Conservation (phyloP, 768 basidiomycete species). For the Amyloporia xantha region DNA sequence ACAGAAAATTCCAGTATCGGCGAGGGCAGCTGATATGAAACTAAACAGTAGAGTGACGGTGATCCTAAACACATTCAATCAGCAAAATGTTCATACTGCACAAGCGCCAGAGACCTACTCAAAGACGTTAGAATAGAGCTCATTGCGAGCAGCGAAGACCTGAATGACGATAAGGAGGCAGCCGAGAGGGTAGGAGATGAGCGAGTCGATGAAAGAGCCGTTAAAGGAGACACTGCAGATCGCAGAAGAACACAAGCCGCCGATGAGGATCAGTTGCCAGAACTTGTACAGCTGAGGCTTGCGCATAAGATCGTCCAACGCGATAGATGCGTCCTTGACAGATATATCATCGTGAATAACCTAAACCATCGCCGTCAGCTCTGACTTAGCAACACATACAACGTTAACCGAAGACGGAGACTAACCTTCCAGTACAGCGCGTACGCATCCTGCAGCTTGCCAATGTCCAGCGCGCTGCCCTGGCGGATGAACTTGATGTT, state of each 20-base stretch:
- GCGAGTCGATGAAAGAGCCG: conserved; percentile 72
- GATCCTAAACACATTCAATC: conserved; percentile 40
- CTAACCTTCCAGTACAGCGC: conserved; percentile 67
- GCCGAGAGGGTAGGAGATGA: conserved; percentile 71
- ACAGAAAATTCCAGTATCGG: conserved; percentile 56
- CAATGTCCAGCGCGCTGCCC: conserved; percentile 63
- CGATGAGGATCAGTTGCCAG: conserved; percentile 60
- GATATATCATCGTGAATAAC: conserved; percentile 81
- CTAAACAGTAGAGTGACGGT: conserved; percentile 75
- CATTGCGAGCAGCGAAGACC: conserved; percentile 62
- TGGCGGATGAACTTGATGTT: conserved; percentile 77
- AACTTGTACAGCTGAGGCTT: conserved; percentile 52
- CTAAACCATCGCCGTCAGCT: conserved; percentile 24
- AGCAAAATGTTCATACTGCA: no score
- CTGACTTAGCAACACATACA: no score
- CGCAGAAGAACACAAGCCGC: conserved; percentile 68
- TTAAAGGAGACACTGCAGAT: conserved; percentile 70
- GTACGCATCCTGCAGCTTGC: conserved; percentile 68
- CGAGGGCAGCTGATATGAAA: conserved; percentile 68
- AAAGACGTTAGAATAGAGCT: conserved; percentile 75
- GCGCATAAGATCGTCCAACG: conserved; percentile 71
- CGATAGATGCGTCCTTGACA: conserved; percentile 63
- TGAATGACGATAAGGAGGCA: conserved; percentile 69
- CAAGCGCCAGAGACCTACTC: conserved; percentile 42
- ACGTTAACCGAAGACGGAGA: conserved; percentile 1